Conservation (phyloP, 495 filamentous ascomycete genomes). For the Astrothelium subdiscretum region DNA sequence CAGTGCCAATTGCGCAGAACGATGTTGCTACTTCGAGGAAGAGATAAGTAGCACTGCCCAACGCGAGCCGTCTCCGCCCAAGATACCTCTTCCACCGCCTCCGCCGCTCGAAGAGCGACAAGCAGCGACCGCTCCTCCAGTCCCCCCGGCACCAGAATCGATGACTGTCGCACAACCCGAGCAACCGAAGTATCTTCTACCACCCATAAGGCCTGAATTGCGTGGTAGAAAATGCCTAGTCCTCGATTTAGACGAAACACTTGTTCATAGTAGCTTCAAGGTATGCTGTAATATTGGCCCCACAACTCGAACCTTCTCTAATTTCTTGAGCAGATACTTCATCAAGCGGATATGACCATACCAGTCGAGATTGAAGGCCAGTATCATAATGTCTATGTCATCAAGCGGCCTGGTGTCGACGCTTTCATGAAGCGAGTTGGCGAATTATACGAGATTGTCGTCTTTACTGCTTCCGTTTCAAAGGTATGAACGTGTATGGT, state of each 20-base stretch:
- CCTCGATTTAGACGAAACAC: conserved; percentile 92
- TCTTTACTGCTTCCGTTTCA: conserved; percentile 96
- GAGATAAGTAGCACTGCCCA: conserved; percentile 6
- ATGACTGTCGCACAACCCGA: conserved; percentile 12
- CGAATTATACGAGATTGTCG: conserved; percentile 95
- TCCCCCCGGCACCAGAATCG: conserved; percentile 9
- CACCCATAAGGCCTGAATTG: conserved; percentile 63
- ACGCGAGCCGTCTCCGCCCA: conserved; percentile 14
- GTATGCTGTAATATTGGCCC: conserved; percentile 35
- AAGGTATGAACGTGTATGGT: conserved; percentile 51
- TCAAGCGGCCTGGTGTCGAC: conserved; percentile 94
- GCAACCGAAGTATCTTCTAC: conserved; percentile 60
- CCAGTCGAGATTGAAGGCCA: conserved; percentile 98
- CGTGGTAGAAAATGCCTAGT: conserved; percentile 88
- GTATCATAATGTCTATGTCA: conserved; percentile 98
- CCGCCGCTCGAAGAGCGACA: conserved; percentile 21
- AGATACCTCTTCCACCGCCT: conserved; percentile 21
- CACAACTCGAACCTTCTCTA: neutral
- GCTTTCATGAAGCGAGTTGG: conserved; percentile 98
- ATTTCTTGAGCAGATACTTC: conserved; percentile 57
- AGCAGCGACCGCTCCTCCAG: conserved; percentile 15
- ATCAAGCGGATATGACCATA: conserved; percentile 98
- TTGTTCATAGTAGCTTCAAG: conserved; percentile 99
- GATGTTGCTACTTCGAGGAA: conserved; percentile 22
- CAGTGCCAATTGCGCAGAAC: conserved; percentile 25